Conservation (phyloP, 495 filamentous ascomycete genomes). For the Pyrenopolyporus hunteri region DNA sequence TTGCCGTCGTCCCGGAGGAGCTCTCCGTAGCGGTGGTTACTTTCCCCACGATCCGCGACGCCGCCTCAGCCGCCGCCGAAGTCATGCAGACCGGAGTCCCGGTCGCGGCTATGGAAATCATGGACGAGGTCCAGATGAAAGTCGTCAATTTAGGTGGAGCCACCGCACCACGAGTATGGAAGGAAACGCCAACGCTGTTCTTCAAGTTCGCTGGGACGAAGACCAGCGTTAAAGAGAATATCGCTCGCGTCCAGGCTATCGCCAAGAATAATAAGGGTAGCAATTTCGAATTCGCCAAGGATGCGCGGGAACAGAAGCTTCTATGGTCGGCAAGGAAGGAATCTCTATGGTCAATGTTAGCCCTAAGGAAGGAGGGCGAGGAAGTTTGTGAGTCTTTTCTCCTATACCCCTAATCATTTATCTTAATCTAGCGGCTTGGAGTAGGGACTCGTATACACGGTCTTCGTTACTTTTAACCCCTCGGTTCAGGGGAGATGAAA, state of each 20-base stretch:
- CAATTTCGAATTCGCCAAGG: slow-evolving; percentile 76
- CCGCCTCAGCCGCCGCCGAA: slow-evolving; percentile 69
- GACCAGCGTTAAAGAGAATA: slow-evolving; percentile 70
- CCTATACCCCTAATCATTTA: background rate
- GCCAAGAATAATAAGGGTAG: slow-evolving; percentile 65
- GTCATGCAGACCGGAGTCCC: slow-evolving; percentile 76
- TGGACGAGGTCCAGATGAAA: slow-evolving; percentile 83
- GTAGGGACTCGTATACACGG: background rate
- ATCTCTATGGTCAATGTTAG: slow-evolving; percentile 76
- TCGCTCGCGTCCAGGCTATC: slow-evolving; percentile 67
- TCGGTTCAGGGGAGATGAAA: background rate
- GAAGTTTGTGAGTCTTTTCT: slow-evolving; percentile 58
- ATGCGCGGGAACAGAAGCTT: slow-evolving; percentile 68
- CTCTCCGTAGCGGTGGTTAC: slow-evolving; percentile 76
- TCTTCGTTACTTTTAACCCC: background rate
- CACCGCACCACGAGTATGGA: slow-evolving; percentile 70
- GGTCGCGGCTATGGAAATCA: slow-evolving; percentile 80
- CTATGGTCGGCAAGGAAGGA: slow-evolving; percentile 81
- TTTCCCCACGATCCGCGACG: slow-evolving; percentile 75
- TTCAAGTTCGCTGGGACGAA: slow-evolving; percentile 85
- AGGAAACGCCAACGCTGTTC: slow-evolving; percentile 79
- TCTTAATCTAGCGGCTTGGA: background rate
- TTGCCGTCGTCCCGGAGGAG: slow-evolving; percentile 74
- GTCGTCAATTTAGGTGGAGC: slow-evolving; percentile 75
- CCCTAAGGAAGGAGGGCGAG: slow-evolving; percentile 65